A percentile compares a stretch with the other conserved stretches of the same genome.
Conservation (phyloP, 768 basidiomycete species). For the Podaxis rugospora region DNA sequence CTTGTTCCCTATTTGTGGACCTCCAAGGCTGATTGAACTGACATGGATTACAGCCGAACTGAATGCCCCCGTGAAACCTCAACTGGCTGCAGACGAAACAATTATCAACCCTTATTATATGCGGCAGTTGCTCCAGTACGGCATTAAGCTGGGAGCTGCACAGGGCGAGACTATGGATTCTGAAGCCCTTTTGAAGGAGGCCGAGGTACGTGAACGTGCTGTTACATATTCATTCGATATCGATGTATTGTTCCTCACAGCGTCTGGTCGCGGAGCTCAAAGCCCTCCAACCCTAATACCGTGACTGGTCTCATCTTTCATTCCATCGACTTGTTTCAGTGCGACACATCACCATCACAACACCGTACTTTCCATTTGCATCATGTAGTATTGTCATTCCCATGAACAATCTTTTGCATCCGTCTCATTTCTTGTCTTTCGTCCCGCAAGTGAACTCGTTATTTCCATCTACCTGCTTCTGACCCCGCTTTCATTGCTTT, state of each 20-base stretch:
- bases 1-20: background rate
- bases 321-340: background rate
- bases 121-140: constrained; percentile 68
- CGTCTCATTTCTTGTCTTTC: constrained; percentile 2
- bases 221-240: background rate
- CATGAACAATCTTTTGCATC: constrained; percentile 10
- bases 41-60: background rate
- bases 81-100: constrained; percentile 52
- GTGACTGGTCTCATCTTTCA: background rate
- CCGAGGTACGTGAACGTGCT: constrained; percentile 40
- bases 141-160: constrained; percentile 53
- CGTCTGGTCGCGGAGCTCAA: constrained; percentile 64
- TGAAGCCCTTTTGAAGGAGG: constrained; percentile 48
- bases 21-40: background rate
- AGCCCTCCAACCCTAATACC: constrained; percentile 26
- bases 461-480: background rate
- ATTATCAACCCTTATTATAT: constrained; percentile 80
- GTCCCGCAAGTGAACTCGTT: constrained; percentile 3
- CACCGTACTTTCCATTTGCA: constrained; percentile 9
- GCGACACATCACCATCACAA: background rate
- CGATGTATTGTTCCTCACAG: constrained; percentile 25
- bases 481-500: constrained; percentile 8
- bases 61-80: constrained; percentile 24
- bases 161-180: constrained; percentile 36
- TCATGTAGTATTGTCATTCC: constrained; percentile 12